phyloP scores from a whole-genome alignment of 2,329 filamentous ascomycete genomes.

The Aspergillus glaucus region DNA sequence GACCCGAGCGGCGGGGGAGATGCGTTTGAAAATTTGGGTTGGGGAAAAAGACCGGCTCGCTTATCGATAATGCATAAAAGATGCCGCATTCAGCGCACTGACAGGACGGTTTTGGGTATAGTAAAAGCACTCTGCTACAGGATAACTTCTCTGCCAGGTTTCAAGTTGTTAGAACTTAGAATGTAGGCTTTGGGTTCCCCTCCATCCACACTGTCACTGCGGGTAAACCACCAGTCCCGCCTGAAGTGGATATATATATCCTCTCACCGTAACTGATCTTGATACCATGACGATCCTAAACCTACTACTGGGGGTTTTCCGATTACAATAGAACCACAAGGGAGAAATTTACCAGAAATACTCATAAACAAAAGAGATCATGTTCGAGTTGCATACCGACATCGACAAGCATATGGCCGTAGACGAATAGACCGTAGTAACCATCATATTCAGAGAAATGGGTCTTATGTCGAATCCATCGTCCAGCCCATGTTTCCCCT shows the following conservation, averaged over 20 bases:
- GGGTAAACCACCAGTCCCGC: too few species aligned
- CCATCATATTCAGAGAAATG: conserved; percentile 2
- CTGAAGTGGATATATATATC: too few species aligned
- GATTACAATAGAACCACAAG: too few species aligned
- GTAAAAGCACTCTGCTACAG: neutral
- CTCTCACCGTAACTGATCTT: too few species aligned
- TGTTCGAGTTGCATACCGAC: conserved; percentile 22
- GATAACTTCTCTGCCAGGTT: neutral
- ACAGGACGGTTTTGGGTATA: neutral
- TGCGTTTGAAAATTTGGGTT: conserved; percentile 15
- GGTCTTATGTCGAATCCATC: conserved; percentile 11
- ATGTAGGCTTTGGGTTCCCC: neutral
- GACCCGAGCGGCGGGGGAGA: neutral
- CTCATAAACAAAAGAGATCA: conserved; percentile 30
- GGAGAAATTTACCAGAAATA: neutral
- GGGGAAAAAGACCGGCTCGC: conserved; percentile 25
- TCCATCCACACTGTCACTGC: too few species aligned
- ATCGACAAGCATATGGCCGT: conserved; percentile 5
- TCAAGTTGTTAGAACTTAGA: neutral
- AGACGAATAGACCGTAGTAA: neutral
- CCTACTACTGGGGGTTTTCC: neutral
- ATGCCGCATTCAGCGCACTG: conserved; percentile 24
- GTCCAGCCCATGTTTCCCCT: conserved; percentile 21
- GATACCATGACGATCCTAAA: neutral
- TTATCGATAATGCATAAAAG: conserved; percentile 32